Conservation (phyloP, 1,284 basidiomycete species). For the Cystobasidiaceae sp. region DNA sequence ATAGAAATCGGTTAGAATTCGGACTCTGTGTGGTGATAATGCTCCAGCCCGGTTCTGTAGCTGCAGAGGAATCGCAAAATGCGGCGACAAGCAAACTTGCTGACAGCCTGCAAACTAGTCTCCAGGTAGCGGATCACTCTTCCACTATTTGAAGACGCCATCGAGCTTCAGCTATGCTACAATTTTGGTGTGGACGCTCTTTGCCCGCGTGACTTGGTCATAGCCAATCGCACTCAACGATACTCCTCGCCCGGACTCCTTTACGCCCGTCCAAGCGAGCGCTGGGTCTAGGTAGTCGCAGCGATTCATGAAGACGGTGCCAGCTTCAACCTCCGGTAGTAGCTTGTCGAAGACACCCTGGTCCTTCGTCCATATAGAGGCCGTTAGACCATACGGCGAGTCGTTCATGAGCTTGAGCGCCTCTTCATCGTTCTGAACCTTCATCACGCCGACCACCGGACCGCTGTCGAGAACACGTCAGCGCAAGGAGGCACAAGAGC, state of each 20-base stretch:
- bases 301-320: slow-evolving; percentile 87
- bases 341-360: slow-evolving; percentile 65
- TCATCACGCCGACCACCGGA: slow-evolving; percentile 83
- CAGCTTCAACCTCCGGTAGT: slow-evolving; percentile 69
- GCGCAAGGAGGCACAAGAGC: background rate
- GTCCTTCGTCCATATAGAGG: slow-evolving; percentile 80
- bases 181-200: slow-evolving; percentile 65
- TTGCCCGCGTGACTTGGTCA: slow-evolving; percentile 69
- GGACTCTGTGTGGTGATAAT: no score
- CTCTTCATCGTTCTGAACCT: slow-evolving; percentile 76
- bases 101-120: no score
- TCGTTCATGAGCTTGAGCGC: slow-evolving; percentile 89
- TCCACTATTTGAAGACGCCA: no score
- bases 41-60: no score
- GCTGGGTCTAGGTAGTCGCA: slow-evolving; percentile 87
- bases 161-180: no score
- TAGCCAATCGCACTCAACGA: slow-evolving; percentile 82
- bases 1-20: no score
- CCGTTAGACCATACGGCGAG: slow-evolving; percentile 88
- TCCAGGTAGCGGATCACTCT: no score
- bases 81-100: no score
- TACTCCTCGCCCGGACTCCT: slow-evolving; percentile 83
- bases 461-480: slow-evolving; percentile 50
- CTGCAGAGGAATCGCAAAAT: no score
- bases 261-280: slow-evolving; percentile 87